Conservation (phyloP, 2,329 filamentous ascomycete species). For the Penicillium decumbens region DNA sequence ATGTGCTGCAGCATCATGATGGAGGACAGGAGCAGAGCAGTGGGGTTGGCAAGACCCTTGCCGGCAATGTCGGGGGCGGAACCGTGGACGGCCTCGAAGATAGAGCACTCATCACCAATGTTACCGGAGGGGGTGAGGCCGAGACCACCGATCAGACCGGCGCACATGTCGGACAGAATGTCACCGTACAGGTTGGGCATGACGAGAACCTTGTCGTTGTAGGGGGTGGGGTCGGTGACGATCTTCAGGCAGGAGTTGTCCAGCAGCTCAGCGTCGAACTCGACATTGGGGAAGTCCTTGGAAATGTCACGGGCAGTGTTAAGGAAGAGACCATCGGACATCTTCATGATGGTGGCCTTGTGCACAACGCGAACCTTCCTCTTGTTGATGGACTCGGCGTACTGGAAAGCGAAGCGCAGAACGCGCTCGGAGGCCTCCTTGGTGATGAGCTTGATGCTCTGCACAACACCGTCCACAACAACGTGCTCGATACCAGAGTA, state of each 20-base stretch:
- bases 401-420: constrained; percentile 95
- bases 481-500: constrained; percentile 99
- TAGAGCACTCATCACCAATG: constrained; percentile 98
- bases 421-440: constrained; percentile 91
- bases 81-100: constrained; percentile 99
- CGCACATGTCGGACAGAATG: constrained; percentile 99
- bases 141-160: constrained; percentile 94
- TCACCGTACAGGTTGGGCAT: constrained; percentile 98
- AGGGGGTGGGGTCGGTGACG: constrained; percentile 89
- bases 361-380: constrained; percentile 97
- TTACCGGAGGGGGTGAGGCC: constrained; percentile 96
- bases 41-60: constrained; percentile 94
- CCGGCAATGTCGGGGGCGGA: constrained; percentile 95
- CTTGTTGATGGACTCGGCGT: constrained; percentile 87
- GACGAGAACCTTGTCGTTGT: constrained; percentile 99
- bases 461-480: constrained; percentile 94
- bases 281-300: constrained; percentile 92
- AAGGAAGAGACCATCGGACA: constrained; percentile 98
- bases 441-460: constrained; percentile 99
- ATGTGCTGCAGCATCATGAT: constrained; percentile 99
- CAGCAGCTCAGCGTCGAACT: constrained; percentile 96
- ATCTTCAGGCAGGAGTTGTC: constrained; percentile 99
- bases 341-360: constrained; percentile 99
- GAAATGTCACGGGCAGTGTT: constrained; percentile 76
- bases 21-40: constrained; percentile 86